Conservation (phyloP, 192 early-diverging fungal genomes). For the Bifiguratus adelaidae region DNA sequence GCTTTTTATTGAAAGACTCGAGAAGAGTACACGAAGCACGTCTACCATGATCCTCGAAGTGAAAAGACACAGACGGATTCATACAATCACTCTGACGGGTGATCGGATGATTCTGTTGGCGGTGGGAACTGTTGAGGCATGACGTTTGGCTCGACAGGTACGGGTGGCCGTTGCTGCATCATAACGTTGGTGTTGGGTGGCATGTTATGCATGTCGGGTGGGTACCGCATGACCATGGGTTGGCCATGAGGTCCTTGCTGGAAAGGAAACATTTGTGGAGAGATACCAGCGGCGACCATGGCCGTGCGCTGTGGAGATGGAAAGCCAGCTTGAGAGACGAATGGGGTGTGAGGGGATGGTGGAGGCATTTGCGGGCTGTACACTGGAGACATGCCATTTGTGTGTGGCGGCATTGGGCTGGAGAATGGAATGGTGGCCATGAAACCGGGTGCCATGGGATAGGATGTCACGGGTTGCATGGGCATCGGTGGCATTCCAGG, state of each 20-base stretch:
- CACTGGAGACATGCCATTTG: conserved; percentile 13
- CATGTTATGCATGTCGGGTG: conserved; percentile 33
- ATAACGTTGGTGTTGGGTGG: conserved; percentile 28
- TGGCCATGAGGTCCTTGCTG: conserved; percentile 22
- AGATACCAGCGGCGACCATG: conserved; percentile 40
- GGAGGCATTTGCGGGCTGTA: conserved; percentile 39
- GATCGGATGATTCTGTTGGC: no score
- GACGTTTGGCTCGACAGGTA: conserved; percentile 28
- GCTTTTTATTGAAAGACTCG: no score
- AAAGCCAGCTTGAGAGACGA: conserved; percentile 12
- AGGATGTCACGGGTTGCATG: conserved; percentile 14
- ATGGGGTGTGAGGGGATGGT: conserved; percentile 24
- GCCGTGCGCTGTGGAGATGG: conserved; percentile 32
- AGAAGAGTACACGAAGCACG: no score
- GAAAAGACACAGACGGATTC: no score
- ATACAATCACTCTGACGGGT: no score
- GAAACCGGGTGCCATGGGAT: conserved; percentile 2
- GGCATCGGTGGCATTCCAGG: conserved; percentile 33
- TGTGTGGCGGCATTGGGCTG: conserved; percentile 16
- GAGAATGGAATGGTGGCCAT: conserved; percentile 23
- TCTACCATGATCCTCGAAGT: no score
- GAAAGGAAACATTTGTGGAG: conserved; percentile 37
- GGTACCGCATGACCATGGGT: conserved; percentile 46
- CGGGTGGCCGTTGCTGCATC: conserved; percentile 23
- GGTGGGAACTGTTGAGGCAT: no score